Evolutionary conservation across 768 basidiomycete species (phyloP).

Genomic region (Agaricus blazei): DNA sequence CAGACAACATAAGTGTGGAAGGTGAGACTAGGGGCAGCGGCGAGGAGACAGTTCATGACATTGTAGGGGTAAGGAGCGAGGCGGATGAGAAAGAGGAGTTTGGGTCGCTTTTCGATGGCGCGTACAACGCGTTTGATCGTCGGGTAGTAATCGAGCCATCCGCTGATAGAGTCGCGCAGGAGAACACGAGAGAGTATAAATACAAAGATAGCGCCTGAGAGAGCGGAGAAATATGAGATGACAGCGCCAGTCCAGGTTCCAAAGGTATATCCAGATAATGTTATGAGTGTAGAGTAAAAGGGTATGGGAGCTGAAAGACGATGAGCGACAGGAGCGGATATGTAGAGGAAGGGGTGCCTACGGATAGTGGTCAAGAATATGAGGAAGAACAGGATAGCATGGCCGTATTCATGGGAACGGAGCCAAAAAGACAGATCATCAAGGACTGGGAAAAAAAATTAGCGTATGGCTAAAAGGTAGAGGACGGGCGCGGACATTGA

Average conservation of each 20-base stretch:
- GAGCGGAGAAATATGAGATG: slow-evolving; percentile 83
- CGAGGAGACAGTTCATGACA: slow-evolving; percentile 92
- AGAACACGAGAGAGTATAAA: slow-evolving; percentile 75
- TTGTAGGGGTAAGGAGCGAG: slow-evolving; percentile 92
- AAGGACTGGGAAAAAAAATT: slow-evolving; percentile 46
- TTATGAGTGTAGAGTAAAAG: slow-evolving; percentile 89
- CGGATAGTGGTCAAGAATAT: slow-evolving; percentile 88
- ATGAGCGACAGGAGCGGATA: neutral
- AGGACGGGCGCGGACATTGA: slow-evolving; percentile 46
- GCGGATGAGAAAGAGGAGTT: slow-evolving; percentile 86
- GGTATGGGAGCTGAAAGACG: slow-evolving; percentile 69
- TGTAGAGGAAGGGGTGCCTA: slow-evolving; percentile 34
- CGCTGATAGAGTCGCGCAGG: slow-evolving; percentile 64
- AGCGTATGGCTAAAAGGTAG: neutral
- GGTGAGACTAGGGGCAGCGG: slow-evolving; percentile 78
- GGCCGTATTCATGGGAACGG: slow-evolving; percentile 67
- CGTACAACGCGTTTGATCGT: slow-evolving; percentile 78
- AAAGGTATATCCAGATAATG: slow-evolving; percentile 88
- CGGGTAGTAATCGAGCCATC: slow-evolving; percentile 64
- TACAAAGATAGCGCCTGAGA: slow-evolving; percentile 79
- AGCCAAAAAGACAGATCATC: slow-evolving; percentile 80
- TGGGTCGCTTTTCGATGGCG: slow-evolving; percentile 84
- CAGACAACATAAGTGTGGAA: slow-evolving; percentile 73
- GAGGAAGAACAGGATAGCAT: slow-evolving; percentile 72
- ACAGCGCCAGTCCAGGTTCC: slow-evolving; percentile 80